Conservation (phyloP, 768 basidiomycete genomes). For the Suillus ampliporus region DNA sequence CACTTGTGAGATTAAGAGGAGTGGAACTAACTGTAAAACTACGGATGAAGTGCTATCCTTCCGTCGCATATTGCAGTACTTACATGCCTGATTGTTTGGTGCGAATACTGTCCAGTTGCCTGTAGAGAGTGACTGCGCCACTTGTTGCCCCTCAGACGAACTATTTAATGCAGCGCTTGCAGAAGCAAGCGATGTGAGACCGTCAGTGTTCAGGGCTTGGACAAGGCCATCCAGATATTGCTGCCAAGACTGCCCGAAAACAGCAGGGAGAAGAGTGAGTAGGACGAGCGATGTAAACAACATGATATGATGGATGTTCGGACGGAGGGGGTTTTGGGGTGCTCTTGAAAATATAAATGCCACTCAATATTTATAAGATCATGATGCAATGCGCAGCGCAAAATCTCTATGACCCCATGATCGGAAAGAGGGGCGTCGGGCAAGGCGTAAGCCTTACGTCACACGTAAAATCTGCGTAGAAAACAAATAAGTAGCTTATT, state of each 20-base stretch:
- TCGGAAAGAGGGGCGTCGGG: background rate
- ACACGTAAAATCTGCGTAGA: background rate
- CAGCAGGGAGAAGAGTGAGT: conserved; percentile 32
- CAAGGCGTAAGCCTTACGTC: background rate
- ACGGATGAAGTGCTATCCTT: background rate
- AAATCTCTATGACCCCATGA: background rate
- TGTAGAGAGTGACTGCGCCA: conserved; percentile 49
- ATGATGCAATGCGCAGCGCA: conserved; percentile 39
- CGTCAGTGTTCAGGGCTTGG: conserved; percentile 42
- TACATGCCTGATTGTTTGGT: conserved; percentile 61
- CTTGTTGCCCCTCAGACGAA: conserved; percentile 46
- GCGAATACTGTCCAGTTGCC: conserved; percentile 61
- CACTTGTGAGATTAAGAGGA: conserved; percentile 38
- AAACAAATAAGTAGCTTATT: conserved; percentile 5
- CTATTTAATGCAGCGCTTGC: conserved; percentile 48
- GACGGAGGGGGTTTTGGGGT: background rate
- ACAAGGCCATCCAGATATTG: conserved; percentile 41
- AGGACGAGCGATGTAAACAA: conserved; percentile 19
- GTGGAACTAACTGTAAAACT: conserved; percentile 31
- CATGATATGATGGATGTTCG: conserved; percentile 23
- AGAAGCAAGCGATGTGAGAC: conserved; percentile 49
- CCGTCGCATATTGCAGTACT: conserved; percentile 19
- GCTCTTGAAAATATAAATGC: background rate
- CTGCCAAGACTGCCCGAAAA: conserved; percentile 29
- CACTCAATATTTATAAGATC: conserved; percentile 5